phyloP scores from a whole-genome alignment of 2,329 filamentous ascomycete genomes.

The Canariomyces notabilis region DNA sequence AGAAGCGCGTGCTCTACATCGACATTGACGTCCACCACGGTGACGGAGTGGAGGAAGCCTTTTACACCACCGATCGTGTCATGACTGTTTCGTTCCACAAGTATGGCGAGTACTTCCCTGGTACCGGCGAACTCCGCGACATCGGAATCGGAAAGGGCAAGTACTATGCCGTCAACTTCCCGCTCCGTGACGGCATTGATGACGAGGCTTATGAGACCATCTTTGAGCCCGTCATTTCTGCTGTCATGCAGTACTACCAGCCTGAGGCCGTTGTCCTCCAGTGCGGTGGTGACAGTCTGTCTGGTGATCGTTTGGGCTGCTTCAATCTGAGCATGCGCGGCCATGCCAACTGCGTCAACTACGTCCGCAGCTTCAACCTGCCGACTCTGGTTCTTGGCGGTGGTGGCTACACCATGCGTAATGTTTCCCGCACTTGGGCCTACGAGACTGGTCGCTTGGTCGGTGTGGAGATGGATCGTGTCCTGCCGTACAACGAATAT shows the following conservation, averaged over 20 bases:
- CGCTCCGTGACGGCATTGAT: slow-evolving; percentile 85
- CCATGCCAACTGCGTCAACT: slow-evolving; percentile 90
- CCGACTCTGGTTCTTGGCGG: slow-evolving; percentile 92
- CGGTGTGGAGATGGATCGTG: slow-evolving; percentile 71
- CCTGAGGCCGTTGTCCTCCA: slow-evolving; percentile 92
- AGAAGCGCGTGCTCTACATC: slow-evolving; percentile 95
- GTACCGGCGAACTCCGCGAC: slow-evolving; percentile 80
- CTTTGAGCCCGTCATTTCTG: slow-evolving; percentile 83
- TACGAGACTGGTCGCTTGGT: slow-evolving; percentile 92
- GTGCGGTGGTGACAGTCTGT: slow-evolving; percentile 91
- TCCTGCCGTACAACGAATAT: slow-evolving; percentile 95
- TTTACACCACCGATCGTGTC: slow-evolving; percentile 77
- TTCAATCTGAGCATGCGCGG: slow-evolving; percentile 98
- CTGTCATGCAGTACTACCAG: slow-evolving; percentile 81
- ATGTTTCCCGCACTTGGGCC: slow-evolving; percentile 94
- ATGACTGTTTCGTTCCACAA: slow-evolving; percentile 96
- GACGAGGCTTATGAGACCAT: slow-evolving; percentile 85
- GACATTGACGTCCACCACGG: slow-evolving; percentile 87
- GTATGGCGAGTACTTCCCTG: slow-evolving; percentile 93
- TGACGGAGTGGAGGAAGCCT: slow-evolving; percentile 80
- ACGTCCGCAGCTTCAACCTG: slow-evolving; percentile 77
- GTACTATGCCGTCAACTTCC: slow-evolving; percentile 87
- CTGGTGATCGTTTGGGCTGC: slow-evolving; percentile 87
- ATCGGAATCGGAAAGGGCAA: slow-evolving; percentile 85
- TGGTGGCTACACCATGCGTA: slow-evolving; percentile 94